Evolutionary conservation across 768 basidiomycete genomes (phyloP).

Genomic region (Mycena epipterygia): DNA sequence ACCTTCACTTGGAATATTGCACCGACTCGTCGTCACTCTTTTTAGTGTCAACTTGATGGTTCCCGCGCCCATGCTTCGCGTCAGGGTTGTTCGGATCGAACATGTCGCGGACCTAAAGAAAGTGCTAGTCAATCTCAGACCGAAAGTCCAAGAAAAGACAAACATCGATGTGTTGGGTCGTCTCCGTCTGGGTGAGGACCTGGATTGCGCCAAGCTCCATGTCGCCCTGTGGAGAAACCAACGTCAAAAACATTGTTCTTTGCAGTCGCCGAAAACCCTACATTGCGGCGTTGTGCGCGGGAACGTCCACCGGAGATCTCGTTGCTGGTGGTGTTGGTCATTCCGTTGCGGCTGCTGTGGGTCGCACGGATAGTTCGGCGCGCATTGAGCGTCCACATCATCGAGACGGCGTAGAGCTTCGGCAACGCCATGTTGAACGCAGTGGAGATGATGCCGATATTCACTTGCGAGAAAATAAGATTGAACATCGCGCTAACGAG

Average conservation of each 20-base stretch:
- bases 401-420: constrained; percentile 51
- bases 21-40: constrained; percentile 25
- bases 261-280: constrained; percentile 1
- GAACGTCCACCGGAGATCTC: constrained; percentile 33
- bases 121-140: not conserved
- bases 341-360: constrained; percentile 26
- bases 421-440: constrained; percentile 49
- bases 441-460: constrained; percentile 42
- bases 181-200: constrained; percentile 42
- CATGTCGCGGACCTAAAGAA: constrained; percentile 26
- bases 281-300: constrained; percentile 6
- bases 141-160: constrained; percentile 14
- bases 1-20: constrained; percentile 10
- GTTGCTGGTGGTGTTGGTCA: constrained; percentile 28
- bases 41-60: constrained; percentile 11
- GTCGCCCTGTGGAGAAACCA: constrained; percentile 23
- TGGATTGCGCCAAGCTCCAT: constrained; percentile 41
- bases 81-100: constrained; percentile 17
- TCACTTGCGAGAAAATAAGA: constrained; percentile 50
- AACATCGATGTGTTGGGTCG: constrained; percentile 44
- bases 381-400: constrained; percentile 55
- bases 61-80: not conserved
- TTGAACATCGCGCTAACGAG: constrained; percentile 49
- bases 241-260: not conserved
- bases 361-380: constrained; percentile 41